Conservation (phyloP, 1,139 yeast species). For the Yamadazyma diddensiae region DNA sequence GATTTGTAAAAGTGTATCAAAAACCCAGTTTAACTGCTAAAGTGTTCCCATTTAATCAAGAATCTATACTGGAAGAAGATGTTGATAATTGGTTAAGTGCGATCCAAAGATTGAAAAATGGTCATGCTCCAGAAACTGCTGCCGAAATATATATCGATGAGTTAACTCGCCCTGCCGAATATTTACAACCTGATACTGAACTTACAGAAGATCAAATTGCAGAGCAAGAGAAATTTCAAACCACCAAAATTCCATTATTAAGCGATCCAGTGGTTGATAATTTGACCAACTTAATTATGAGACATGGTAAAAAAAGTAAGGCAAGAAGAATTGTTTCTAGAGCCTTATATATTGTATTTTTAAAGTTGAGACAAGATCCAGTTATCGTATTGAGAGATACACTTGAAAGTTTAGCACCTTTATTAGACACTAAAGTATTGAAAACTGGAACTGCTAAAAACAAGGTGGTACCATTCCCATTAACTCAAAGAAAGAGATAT, state of each 20-base stretch:
- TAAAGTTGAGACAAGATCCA: slow-evolving; percentile 73
- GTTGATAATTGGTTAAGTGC: slow-evolving; percentile 68
- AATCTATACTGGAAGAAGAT: slow-evolving; percentile 47
- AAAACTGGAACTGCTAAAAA: slow-evolving; percentile 87
- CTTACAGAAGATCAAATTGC: slow-evolving; percentile 62
- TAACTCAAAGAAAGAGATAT: slow-evolving; percentile 76
- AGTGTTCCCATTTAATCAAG: slow-evolving; percentile 39
- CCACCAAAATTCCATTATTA: slow-evolving; percentile 56
- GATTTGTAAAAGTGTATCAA: too few species aligned
- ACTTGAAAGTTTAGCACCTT: slow-evolving; percentile 80
- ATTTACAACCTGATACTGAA: slow-evolving; percentile 39
- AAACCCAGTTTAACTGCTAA: slow-evolving; percentile 32
- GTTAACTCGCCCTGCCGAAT: slow-evolving; percentile 33
- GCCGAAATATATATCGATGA: slow-evolving; percentile 45
- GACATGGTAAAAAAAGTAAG: slow-evolving; percentile 81
- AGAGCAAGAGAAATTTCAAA: slow-evolving; percentile 50
- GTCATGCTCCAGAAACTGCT: slow-evolving; percentile 26
- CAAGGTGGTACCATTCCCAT: slow-evolving; percentile 76
- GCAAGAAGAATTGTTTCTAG: slow-evolving; percentile 75
- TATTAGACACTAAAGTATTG: slow-evolving; percentile 73
- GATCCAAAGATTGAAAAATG: slow-evolving; percentile 52
- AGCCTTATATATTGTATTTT: slow-evolving; percentile 77
- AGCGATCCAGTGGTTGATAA: slow-evolving; percentile 72
- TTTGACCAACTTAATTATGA: slow-evolving; percentile 85
- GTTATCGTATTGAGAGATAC: slow-evolving; percentile 69